Conservation (phyloP, 1,284 basidiomycete genomes). For the Tetrapyrgos nigripes region DNA sequence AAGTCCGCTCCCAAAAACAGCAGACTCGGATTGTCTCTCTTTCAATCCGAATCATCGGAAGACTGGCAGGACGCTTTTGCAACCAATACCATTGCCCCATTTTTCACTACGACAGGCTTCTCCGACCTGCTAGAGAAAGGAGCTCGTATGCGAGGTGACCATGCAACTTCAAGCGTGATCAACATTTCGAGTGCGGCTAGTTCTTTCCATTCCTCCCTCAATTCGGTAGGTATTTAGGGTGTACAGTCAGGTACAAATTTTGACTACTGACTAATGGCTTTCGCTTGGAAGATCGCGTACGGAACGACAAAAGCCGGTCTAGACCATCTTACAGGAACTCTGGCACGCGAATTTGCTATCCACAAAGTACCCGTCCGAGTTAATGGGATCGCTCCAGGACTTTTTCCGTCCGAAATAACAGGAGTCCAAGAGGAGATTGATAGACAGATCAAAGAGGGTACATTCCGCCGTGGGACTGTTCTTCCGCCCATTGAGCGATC, state of each 20-base stretch:
- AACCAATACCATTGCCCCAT: conserved; percentile 33
- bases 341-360: conserved; percentile 39
- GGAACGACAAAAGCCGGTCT: conserved; percentile 36
- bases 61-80: conserved; percentile 29
- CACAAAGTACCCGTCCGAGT: conserved; percentile 35
- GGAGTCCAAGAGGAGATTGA: conserved; percentile 1
- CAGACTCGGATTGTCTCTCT: conserved; percentile 25
- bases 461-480: no score
- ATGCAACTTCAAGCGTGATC: conserved; percentile 34
- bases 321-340: conserved; percentile 35
- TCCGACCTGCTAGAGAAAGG: conserved; percentile 36
- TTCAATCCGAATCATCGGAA: conserved; percentile 30
- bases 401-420: conserved; percentile 35
- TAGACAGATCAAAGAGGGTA: conserved; percentile 12
- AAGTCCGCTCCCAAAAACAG: neutral
- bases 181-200: conserved; percentile 40
- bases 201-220: conserved; percentile 13
- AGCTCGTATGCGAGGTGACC: conserved; percentile 21
- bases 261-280: no score
- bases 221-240: conserved; percentile 1
- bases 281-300: conserved; percentile 33
- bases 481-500: conserved; percentile 12
- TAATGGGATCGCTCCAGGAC: conserved; percentile 38
- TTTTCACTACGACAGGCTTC: conserved; percentile 40
- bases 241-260: no score